Conservation (phyloP, 495 filamentous ascomycete genomes). For the Hypoxylon cercidicola region DNA sequence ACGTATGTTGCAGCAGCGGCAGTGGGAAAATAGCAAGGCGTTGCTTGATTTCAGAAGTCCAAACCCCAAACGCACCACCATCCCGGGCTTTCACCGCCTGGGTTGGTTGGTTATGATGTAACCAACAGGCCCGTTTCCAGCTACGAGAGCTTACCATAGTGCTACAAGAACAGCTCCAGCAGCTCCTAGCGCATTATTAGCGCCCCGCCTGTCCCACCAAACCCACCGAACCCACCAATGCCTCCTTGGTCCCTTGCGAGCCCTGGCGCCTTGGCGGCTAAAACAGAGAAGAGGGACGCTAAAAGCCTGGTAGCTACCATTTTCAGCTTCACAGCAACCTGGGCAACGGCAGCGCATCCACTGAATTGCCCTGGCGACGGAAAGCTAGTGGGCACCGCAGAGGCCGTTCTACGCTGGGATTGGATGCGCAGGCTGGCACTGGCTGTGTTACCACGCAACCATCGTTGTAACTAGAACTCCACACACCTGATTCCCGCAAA, state of each 20-base stretch:
- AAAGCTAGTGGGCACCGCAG: slow-evolving; percentile 28
- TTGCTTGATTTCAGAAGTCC: slow-evolving; percentile 11
- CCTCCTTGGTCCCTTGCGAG: slow-evolving; percentile 9
- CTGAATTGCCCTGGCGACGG: slow-evolving; percentile 41
- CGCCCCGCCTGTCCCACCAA: slow-evolving; percentile 36
- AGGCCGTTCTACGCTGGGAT: slow-evolving; percentile 26
- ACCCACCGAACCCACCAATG: slow-evolving; percentile 21
- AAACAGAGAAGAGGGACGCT: slow-evolving; percentile 24
- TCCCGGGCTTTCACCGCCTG: slow-evolving; percentile 34
- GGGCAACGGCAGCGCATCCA: slow-evolving; percentile 33
- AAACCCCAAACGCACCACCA: slow-evolving; percentile 26
- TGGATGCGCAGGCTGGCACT: slow-evolving; percentile 30
- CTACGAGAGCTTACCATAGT: slow-evolving; percentile 15
- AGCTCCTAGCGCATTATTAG: slow-evolving; percentile 33
- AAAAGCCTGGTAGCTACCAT: slow-evolving; percentile 32
- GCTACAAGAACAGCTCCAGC: no score
- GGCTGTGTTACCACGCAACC: slow-evolving; percentile 42
- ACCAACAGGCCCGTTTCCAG: slow-evolving; percentile 31
- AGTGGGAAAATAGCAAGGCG: neutral
- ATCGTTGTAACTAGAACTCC: slow-evolving; percentile 23
- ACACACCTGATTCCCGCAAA: slow-evolving; percentile 30
- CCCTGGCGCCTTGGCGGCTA: slow-evolving; percentile 39
- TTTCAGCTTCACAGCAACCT: slow-evolving; percentile 37
- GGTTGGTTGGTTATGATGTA: slow-evolving; percentile 35
- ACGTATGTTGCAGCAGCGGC: slow-evolving; percentile 4